Percentiles rank a stretch among this genome's conserved stretches.
phyloP scores from a whole-genome alignment of 2,329 filamentous ascomycete species.

The Colletotrichum camelliae region DNA sequence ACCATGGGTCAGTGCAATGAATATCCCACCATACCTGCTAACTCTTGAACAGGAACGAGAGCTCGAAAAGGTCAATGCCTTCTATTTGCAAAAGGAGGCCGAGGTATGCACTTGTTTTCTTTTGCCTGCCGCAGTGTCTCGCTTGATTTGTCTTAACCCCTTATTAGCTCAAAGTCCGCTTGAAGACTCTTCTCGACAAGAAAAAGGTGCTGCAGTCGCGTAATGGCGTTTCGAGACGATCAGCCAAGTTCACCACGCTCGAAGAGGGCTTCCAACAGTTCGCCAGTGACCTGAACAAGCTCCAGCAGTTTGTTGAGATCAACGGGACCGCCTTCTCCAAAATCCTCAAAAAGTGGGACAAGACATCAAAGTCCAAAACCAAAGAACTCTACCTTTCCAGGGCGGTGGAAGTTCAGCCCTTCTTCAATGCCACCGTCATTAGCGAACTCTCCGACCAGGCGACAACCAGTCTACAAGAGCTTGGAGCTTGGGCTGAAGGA shows the following conservation, averaged over 20 bases:
- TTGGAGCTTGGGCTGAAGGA: constrained; percentile 96
- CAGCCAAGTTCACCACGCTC: constrained; percentile 91
- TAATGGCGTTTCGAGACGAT: constrained; percentile 75
- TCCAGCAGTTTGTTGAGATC: constrained; percentile 98
- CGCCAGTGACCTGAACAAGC: constrained; percentile 93
- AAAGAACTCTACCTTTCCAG: constrained; percentile 97
- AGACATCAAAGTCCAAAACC: constrained; percentile 98
- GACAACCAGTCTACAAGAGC: constrained; percentile 92
- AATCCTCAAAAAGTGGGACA: constrained; percentile 99
- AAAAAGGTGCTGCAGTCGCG: constrained; percentile 89
- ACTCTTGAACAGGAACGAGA: constrained; percentile 81
- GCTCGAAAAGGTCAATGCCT: constrained; percentile 97
- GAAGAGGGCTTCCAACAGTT: constrained; percentile 98
- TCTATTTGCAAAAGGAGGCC: constrained; percentile 97
- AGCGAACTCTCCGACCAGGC: constrained; percentile 96
- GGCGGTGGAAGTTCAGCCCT: constrained; percentile 96
- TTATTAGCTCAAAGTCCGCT: constrained; percentile 83
- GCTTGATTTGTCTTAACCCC: neutral
- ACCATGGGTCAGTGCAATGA: constrained; percentile 20
- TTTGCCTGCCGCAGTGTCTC: neutral
- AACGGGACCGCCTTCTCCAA: constrained; percentile 98
- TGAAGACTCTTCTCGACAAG: constrained; percentile 93
- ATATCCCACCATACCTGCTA: constrained; percentile 36
- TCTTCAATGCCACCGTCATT: constrained; percentile 97
- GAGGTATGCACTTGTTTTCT: constrained; percentile 66